Evolutionary conservation across 176 grass and related monocot species (phyloP), one percentile per base, ranked within the genome.

Genomic region (Ensete ventricosum): DNA sequence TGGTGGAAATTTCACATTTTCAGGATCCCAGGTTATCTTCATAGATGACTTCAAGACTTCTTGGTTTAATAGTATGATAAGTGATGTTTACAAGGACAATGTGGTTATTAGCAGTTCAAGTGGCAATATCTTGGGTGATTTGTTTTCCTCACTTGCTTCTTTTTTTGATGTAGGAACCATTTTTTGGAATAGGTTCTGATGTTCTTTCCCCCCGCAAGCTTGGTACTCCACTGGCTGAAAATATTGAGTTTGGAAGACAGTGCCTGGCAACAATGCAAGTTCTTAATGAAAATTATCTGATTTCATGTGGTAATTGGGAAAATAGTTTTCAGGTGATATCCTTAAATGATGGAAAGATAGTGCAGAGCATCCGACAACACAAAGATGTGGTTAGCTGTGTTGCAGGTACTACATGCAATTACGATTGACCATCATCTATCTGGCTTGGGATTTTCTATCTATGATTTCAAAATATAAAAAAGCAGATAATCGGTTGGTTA

Each of bases 311-410:
- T 53, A 98, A 98, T 79, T 98, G 94, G 94, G 94, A 98, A 79
- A 98, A 98, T 67, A 98, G 94, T 79, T 98, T 98, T 79, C 94
- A 98, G 78, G 82, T 98, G 54, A 91, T 98, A 83, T 98, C 90
- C 26, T 75, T 91, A 70, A 87, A 79, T 81, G 94, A 98, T 85
- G 94, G 88, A 60, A 93, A 76, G 87, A 98, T 93, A 80, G 88
- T 98, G 79, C 94, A 98, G 86, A 93, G 84, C 82, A 85, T 98
- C 63, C 81, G 90, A 50, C 94, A 93, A 54, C 94, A 98, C 83
- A 98, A 93, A 83, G 94, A 98, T 85, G 94, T 98, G 60, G 94
- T 98, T 67, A 93, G 86, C 79, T 93, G 90, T 87, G 84, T 98
- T 51, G 88, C 94, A 93, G 94, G 94, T 98, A 81, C 26, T 22